phyloP scores from a whole-genome alignment of 257 asterid species.

The Solanum neorickii region DNA sequence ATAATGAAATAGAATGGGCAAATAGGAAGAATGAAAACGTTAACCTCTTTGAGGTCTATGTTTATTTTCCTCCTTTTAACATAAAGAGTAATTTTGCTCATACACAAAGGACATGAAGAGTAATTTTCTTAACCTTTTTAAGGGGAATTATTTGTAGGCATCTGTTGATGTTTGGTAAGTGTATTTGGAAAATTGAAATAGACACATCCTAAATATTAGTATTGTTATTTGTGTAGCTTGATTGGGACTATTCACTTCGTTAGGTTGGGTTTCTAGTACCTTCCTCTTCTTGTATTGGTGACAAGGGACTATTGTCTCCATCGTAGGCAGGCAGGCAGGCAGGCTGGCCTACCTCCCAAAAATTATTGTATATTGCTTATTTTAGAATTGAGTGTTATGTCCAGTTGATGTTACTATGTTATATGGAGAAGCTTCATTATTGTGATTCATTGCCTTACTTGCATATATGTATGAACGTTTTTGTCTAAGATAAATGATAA shows the following conservation, averaged over 20 bases:
- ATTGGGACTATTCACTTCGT: not conserved
- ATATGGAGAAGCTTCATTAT: not conserved
- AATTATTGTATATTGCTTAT: not conserved
- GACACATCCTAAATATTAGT: not conserved
- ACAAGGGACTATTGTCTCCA: not conserved
- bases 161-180: not conserved
- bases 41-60: not conserved
- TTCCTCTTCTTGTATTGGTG: not conserved
- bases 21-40: not conserved
- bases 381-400: not conserved
- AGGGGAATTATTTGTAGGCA: not conserved
- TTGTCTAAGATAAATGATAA: not conserved
- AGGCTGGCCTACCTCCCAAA: not conserved
- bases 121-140: not conserved
- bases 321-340: not conserved
- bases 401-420: not conserved
- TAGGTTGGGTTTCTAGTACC: not conserved
- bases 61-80: not conserved
- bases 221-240: not conserved
- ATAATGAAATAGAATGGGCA: not conserved
- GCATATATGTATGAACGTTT: not conserved
- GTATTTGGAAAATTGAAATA: not conserved
- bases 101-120: not conserved
- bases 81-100: not conserved
- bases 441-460: not conserved